A percentile compares a stretch with the other conserved stretches of the same genome.
phyloP scores from a whole-genome alignment of 2,329 filamentous ascomycete species.

The Teratosphaeria gauchensis region DNA sequence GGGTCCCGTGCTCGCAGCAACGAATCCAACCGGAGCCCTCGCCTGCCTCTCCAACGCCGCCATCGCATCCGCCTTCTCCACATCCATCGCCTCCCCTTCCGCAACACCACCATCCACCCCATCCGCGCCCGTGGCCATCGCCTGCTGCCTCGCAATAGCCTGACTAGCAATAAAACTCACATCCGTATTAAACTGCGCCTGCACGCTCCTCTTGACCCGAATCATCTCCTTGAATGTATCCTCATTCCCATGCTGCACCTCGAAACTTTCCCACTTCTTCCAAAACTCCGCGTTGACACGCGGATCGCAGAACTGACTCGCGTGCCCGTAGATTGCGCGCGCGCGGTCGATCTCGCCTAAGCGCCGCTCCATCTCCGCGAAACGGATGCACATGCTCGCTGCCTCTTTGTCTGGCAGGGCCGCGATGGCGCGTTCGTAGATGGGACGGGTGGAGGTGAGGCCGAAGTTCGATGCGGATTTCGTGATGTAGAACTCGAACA shows the following conservation, averaged over 20 bases:
- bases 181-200: conserved; percentile 97
- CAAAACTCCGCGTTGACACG: conserved; percentile 77
- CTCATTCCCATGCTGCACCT: conserved; percentile 96
- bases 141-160: conserved; percentile 71
- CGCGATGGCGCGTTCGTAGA: conserved; percentile 92
- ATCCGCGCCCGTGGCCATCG: conserved; percentile 30
- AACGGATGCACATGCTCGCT: conserved; percentile 97
- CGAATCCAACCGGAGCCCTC: conserved; percentile 82
- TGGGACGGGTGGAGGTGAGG: conserved; percentile 82
- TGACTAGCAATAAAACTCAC: conserved; percentile 98
- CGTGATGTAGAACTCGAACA: conserved; percentile 99
- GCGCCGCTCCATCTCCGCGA: conserved; percentile 90
- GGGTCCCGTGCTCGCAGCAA: conserved; percentile 61
- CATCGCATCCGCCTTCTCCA: conserved; percentile 68
- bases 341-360: conserved; percentile 91
- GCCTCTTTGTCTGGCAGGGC: conserved; percentile 89
- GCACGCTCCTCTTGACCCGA: conserved; percentile 90
- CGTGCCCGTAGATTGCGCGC: conserved; percentile 90
- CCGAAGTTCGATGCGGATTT: conserved; percentile 98
- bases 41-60: conserved; percentile 78
- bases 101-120: conserved; percentile 33
- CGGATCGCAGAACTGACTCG: conserved; percentile 94
- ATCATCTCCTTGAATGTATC: conserved; percentile 99
- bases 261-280: conserved; percentile 94
- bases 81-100: conserved; percentile 32